These are phyloP conservation scores for Waitea zeae DNA, from an alignment of 1,284 basidiomycete genomes.

Conservation along the genomic window DNA sequence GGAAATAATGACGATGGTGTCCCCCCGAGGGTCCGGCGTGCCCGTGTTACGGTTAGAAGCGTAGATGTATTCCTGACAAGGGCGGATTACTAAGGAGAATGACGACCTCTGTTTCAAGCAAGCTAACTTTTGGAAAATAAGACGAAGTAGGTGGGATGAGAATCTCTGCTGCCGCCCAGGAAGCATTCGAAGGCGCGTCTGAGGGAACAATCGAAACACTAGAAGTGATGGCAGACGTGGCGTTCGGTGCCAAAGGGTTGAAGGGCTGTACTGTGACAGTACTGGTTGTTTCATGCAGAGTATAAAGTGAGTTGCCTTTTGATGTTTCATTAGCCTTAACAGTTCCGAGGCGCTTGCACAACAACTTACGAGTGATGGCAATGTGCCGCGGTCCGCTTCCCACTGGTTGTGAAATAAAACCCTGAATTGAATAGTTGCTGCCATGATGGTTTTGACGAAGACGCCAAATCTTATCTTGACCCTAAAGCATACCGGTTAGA, in stretches of 20 bases:
- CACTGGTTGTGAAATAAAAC: constrained; percentile 36
- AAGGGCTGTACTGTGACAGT: constrained; percentile 45
- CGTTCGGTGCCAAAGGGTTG: constrained; percentile 25
- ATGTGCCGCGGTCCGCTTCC: constrained; percentile 56
- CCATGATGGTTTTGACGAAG: constrained; percentile 44
- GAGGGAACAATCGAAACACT: constrained; percentile 37
- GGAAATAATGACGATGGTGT: constrained; percentile 17
- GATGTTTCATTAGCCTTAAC: too few species aligned
- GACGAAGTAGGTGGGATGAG: constrained; percentile 14
- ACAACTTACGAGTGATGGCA: too few species aligned
- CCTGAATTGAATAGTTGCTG: too few species aligned
- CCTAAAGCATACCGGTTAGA: constrained; percentile 20
- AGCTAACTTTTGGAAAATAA: constrained; percentile 16
- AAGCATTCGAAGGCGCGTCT: constrained; percentile 25
- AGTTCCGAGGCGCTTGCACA: too few species aligned
- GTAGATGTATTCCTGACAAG: constrained; percentile 18
- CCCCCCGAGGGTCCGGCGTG: constrained; percentile 15
- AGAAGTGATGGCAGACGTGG: constrained; percentile 28
- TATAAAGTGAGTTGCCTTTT: constrained; percentile 41
- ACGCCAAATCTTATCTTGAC: too few species aligned
- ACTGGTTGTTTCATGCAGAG: constrained; percentile 44
- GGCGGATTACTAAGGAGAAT: too few species aligned
- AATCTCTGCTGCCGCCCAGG: constrained; percentile 34
- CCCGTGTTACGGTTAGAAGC: constrained; percentile 24
- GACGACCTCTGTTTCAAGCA: too few species aligned